A percentile compares a stretch with the other conserved stretches of the same genome.
Evolutionary conservation across 331 rosid species (phyloP).

Genomic region (Spiraea crenata): DNA sequence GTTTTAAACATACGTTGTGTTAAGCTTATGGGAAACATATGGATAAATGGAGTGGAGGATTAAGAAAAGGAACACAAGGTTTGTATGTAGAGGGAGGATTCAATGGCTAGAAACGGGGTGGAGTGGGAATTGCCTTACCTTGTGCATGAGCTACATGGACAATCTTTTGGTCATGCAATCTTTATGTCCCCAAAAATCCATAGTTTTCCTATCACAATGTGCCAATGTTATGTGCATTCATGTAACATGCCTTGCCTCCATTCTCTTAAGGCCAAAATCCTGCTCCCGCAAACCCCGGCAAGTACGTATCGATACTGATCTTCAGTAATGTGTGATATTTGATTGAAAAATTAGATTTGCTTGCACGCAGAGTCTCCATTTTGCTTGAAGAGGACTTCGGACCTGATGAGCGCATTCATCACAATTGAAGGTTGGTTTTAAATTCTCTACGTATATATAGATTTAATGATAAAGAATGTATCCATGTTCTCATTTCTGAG

Average conservation of each 20-base stretch:
- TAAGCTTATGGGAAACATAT: background rate
- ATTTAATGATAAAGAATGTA: no score
- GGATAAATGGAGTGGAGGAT: background rate
- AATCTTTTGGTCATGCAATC: constrained; percentile 33
- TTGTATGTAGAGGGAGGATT: constrained; percentile 21
- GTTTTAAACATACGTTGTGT: no score
- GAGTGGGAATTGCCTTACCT: constrained; percentile 20
- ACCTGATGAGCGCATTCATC: no score
- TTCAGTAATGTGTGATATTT: no score
- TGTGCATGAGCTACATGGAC: constrained; percentile 20
- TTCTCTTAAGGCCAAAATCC: background rate
- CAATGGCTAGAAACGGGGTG: constrained; percentile 39
- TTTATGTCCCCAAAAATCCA: constrained; percentile 11
- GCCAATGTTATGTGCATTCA: background rate
- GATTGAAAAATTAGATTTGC: no score
- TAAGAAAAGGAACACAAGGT: constrained; percentile 27
- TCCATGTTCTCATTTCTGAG: no score
- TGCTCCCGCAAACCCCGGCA: background rate
- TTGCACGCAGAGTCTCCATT: no score
- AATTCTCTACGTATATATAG: no score
- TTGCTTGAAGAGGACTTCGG: no score
- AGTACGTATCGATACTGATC: background rate
- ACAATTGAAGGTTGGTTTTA: no score
- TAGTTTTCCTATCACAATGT: background rate
- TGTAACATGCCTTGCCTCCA: background rate